Evolutionary conservation across 306 rosid species (phyloP), one percentile per base, ranked within the genome.

Genomic region (Carpinus fangiana): DNA sequence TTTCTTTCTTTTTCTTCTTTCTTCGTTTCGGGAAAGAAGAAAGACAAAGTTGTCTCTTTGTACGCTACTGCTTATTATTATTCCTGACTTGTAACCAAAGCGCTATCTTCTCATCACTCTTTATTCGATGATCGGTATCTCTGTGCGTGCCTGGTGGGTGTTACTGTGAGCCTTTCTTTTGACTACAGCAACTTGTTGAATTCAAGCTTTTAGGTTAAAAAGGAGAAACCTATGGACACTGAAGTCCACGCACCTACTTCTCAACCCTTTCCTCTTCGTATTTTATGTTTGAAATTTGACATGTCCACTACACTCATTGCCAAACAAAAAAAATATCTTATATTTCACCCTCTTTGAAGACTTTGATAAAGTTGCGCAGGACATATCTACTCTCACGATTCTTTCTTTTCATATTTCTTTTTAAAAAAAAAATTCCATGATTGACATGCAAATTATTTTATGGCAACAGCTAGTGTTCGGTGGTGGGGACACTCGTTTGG

Each of bases 181-280:
- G 76, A 74, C 90, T 50, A 85, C 78, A 76, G 80, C n/a, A 76
- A 62, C 80, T 65, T 55, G 78, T 77, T 56, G 80, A 87, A 84
- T 80, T 75, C 9, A 51, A 81, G 83, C 89, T 87, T 92, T 95
- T 95, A 84, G 93, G 96, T 90, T 90, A 89, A 92, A 38, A 92
- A 90, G 95, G 66, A 74, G 74, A 69, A 74, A 88, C 80, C 88
- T 76, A 72, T 60, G 81, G 83, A 89, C 96, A 81, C 92, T 90
- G 95, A 94, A 90, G 95, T 92, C 97, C 97, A 92, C 93, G 89
- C 85, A 84, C 83, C 90, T 82, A 87, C 85, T 83, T 82, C 54
- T 46, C 76, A 64, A 82, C 46, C 53, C 79, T 66, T 20, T 62
- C 34, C 5, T 8, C 62, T 78, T 73, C 74, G 77, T 73, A 43